Percentiles rank a stretch among this genome's conserved stretches.
Conservation (phyloP, 1,284 basidiomycete species). For the Puccinia horiana region DNA sequence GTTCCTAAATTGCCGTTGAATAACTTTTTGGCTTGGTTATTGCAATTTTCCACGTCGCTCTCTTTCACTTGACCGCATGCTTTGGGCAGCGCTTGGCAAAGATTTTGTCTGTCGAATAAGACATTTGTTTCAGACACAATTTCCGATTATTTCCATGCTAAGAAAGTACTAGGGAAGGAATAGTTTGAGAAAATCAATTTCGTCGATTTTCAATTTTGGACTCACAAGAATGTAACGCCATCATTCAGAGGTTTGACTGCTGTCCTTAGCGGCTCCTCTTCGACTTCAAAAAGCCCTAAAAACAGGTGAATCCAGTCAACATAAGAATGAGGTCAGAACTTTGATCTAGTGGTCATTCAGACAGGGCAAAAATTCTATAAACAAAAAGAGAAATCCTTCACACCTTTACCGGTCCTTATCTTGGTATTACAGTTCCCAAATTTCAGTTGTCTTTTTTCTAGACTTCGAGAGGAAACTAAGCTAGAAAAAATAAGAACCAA, state of each 20-base stretch:
- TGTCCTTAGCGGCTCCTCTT: neutral
- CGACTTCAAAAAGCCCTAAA: neutral
- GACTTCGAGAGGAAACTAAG: neutral
- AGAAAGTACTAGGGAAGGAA: neutral
- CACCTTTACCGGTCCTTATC: neutral
- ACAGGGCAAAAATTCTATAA: no score
- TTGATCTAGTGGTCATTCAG: no score
- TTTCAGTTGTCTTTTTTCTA: neutral
- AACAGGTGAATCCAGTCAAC: neutral
- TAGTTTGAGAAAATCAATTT: neutral
- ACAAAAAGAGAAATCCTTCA: neutral
- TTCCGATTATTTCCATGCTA: neutral
- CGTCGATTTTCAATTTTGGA: neutral
- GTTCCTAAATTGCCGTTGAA: neutral
- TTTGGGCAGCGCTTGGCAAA: neutral
- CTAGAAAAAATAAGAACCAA: neutral
- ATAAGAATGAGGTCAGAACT: no score
- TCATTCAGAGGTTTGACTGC: neutral
- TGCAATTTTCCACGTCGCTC: neutral
- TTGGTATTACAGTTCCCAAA: neutral
- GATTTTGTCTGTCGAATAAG: neutral
- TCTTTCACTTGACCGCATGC: neutral
- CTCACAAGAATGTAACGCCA: neutral
- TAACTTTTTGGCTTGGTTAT: neutral
- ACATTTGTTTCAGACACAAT: neutral